These are phyloP conservation scores for Starmerella cellae DNA, from an alignment of 805 yeast genomes.

Conservation along the genomic window DNA sequence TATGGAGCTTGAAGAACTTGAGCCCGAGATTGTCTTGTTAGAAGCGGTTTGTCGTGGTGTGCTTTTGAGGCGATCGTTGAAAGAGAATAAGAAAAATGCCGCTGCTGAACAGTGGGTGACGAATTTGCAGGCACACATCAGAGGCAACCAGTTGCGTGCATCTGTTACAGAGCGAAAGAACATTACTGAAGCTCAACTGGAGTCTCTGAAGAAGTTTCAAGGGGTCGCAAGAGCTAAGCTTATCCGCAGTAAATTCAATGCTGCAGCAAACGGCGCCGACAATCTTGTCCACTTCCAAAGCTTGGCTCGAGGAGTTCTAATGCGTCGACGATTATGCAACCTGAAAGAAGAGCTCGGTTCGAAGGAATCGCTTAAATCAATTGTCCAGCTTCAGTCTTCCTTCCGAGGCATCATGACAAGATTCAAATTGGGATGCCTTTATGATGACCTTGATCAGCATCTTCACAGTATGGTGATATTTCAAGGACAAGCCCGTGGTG, in stretches of 20 bases:
- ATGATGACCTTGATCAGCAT: constrained; percentile 29
- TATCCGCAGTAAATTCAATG: constrained; percentile 27
- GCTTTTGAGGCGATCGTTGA: not conserved
- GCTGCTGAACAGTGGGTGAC: not conserved
- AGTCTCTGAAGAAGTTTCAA: constrained; percentile 38
- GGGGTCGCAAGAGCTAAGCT: constrained; percentile 38
- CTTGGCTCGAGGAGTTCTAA: constrained; percentile 35
- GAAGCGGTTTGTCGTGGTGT: constrained; percentile 39
- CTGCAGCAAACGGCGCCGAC: constrained; percentile 4
- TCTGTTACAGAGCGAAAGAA: constrained; percentile 14
- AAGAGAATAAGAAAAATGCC: not conserved
- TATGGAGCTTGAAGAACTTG: constrained; percentile 24
- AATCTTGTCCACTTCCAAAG: constrained; percentile 37
- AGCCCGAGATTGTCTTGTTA: constrained; percentile 35
- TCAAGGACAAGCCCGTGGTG: constrained; percentile 28
- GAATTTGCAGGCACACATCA: constrained; percentile 16
- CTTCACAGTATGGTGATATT: constrained; percentile 22
- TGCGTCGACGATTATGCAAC: constrained; percentile 13
- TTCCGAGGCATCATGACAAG: constrained; percentile 30
- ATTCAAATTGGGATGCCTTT: constrained; percentile 24
- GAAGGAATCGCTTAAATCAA: constrained; percentile 4
- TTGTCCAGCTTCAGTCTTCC: constrained; percentile 27
- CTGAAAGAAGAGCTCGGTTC: constrained; percentile 2
- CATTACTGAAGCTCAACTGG: not conserved
- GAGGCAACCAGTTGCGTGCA: constrained; percentile 13